Percentiles rank a stretch among this genome's conserved stretches.
Conservation (phyloP, 805 yeast genomes). For the Cyberlindnera suaveolens region DNA sequence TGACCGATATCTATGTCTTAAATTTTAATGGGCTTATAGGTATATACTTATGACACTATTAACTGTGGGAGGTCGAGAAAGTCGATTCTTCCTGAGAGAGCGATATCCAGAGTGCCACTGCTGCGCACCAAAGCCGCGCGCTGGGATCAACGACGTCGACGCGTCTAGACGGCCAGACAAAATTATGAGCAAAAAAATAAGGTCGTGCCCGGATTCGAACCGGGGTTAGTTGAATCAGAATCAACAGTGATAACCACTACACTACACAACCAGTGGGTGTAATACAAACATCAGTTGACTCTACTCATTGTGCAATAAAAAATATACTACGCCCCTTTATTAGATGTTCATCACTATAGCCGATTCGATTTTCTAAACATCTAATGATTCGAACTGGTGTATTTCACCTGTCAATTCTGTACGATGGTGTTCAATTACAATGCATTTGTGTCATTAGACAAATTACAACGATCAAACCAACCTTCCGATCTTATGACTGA, state of each 20-base stretch:
- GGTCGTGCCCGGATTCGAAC: slow-evolving; percentile 27
- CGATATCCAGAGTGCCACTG: too few relatives aligned
- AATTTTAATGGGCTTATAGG: too few relatives aligned
- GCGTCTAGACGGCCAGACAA: background rate
- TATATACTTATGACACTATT: too few relatives aligned
- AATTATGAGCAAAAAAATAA: background rate
- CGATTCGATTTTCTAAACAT: background rate
- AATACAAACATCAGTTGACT: background rate
- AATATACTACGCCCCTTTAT: too few relatives aligned
- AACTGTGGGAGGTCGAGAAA: too few relatives aligned
- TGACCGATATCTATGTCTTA: too few relatives aligned
- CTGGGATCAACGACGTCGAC: too few relatives aligned
- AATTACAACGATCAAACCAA: slow-evolving; percentile 3
- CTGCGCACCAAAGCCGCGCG: too few relatives aligned
- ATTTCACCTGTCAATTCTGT: background rate
- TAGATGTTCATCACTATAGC: too few relatives aligned
- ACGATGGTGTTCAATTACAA: too few relatives aligned
- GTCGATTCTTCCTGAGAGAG: too few relatives aligned
- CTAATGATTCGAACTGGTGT: background rate
- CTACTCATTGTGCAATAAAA: background rate
- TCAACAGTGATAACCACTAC: slow-evolving; percentile 24
- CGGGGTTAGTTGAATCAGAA: slow-evolving; percentile 25
- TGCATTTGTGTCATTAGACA: too few relatives aligned
- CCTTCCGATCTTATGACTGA: slow-evolving; percentile 24
- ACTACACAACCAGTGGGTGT: slow-evolving; percentile 8